Base-by-base conservation (phyloP, 805 yeast species). In the Ogataea chonburiensis region DNA sequence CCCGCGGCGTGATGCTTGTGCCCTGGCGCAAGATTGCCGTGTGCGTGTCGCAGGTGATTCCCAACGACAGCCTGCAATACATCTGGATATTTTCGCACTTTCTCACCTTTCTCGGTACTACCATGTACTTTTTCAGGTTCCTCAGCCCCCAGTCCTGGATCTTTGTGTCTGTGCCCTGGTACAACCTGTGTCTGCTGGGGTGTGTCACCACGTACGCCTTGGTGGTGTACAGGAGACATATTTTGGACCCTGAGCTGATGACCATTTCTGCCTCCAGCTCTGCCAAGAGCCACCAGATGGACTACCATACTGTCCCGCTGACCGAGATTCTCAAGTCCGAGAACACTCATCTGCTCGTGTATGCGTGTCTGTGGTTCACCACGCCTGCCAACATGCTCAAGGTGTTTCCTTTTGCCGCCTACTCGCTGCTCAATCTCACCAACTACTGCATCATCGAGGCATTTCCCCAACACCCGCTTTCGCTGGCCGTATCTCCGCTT, bases 261-360 rank as follows among this genome's bases (percentile, higher is more conserved):
- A 24, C 30, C 8, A 36, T 32, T n/a, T 21, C 37, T 14, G 36
- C 41, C 5, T 23, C 38, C 12, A 22, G 32, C 15, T 21, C 32
- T 7, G 22, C 28, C 21, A 28, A 35, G 16, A 31, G 33, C 25
- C 31, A 37, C 15, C 38, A 34, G 23, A 18, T 28, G 32, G 40
- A 32, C 14, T 26, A 24, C 28, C 43, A 37, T 9, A 35, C 44
- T 21, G 45, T 61, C 19, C 53, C 58, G 9, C 42, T 67, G 13
- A 56, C 70, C 7, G 64, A 61, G 29, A 49, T 63, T 5, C 46
- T 68, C 29, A 64, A 58, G 44, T 61, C 70, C n/a, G 71, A 67
- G 36, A 66, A 68, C 39, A 56, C 67, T 0, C 70, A 64, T 25
- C 38, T 68, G 28, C 50, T 67, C 24, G 59, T 60, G 0, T 64